phyloP scores from a whole-genome alignment of 1,139 yeast genomes.

The Saccharomyces hybrid region DNA sequence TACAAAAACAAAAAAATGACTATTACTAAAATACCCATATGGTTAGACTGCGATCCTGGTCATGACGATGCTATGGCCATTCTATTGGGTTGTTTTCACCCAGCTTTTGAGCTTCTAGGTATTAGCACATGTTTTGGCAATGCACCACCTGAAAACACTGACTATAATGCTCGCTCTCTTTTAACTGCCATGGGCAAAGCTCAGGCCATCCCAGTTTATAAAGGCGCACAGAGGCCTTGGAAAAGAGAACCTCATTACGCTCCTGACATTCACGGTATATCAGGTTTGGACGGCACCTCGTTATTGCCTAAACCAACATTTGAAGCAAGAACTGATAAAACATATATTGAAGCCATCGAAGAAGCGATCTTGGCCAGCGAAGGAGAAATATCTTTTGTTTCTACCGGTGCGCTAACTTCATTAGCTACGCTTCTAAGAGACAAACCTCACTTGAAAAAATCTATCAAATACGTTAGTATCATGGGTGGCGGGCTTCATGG shows the following conservation, averaged over 20 bases:
- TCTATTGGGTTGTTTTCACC: slow-evolving; percentile 52
- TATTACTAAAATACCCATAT: slow-evolving; percentile 43
- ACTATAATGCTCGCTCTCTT: slow-evolving; percentile 60
- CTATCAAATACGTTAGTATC: slow-evolving; percentile 46
- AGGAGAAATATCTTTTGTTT: slow-evolving; percentile 48
- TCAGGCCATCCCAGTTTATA: slow-evolving; percentile 50
- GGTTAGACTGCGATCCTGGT: slow-evolving; percentile 95
- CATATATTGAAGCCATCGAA: slow-evolving; percentile 49
- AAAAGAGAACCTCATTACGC: slow-evolving; percentile 41
- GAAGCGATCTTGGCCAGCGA: slow-evolving; percentile 39
- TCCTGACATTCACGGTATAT: slow-evolving; percentile 59
- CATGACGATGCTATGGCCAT: slow-evolving; percentile 84
- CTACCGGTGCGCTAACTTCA: slow-evolving; percentile 72
- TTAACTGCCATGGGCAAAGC: slow-evolving; percentile 48
- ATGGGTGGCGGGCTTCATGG: slow-evolving; percentile 71
- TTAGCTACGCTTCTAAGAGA: slow-evolving; percentile 33
- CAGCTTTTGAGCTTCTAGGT: slow-evolving; percentile 55
- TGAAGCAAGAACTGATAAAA: slow-evolving; percentile 27
- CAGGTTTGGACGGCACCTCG: slow-evolving; percentile 69
- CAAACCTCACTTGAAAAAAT: slow-evolving; percentile 44
- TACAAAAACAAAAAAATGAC: slow-evolving; percentile 12
- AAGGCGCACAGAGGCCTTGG: slow-evolving; percentile 58
- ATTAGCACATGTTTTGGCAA: slow-evolving; percentile 81
- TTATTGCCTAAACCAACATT: slow-evolving; percentile 45
- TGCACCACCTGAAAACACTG: slow-evolving; percentile 58